Percentiles rank a stretch among this genome's conserved stretches.
Evolutionary conservation across 805 yeast species (phyloP).

Genomic region (Starmerella riodocensis): DNA sequence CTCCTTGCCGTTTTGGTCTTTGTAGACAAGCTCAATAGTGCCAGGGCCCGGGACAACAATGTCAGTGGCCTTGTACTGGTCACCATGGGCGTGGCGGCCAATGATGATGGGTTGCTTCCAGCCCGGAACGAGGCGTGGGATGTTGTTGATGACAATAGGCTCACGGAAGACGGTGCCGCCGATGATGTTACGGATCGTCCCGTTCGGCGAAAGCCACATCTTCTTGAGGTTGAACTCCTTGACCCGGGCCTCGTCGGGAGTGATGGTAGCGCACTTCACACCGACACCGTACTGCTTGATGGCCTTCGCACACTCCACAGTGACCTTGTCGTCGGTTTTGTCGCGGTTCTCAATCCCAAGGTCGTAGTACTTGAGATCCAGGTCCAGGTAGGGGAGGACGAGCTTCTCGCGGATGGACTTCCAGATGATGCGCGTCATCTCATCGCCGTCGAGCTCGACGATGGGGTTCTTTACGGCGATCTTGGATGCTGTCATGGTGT

Average conservation of each 20-base stretch:
- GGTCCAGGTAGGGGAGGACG: conserved; percentile 70
- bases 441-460: conserved; percentile 97
- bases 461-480: conserved; percentile 75
- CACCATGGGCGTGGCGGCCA: conserved; percentile 96
- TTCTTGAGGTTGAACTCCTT: conserved; percentile 79
- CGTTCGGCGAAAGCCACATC: conserved; percentile 97
- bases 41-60: conserved; percentile 70
- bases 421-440: conserved; percentile 96
- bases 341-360: conserved; percentile 79
- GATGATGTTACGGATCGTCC: conserved; percentile 86
- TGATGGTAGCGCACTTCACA: conserved; percentile 93
- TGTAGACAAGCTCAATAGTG: conserved; percentile 59
- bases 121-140: conserved; percentile 77
- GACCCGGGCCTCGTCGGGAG: conserved; percentile 89
- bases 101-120: conserved; percentile 95
- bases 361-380: conserved; percentile 85
- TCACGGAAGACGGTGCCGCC: conserved; percentile 97
- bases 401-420: conserved; percentile 72
- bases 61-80: conserved; percentile 91
- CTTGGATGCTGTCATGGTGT: conserved; percentile 22
- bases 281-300: conserved; percentile 82
- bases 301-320: conserved; percentile 81
- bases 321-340: conserved; percentile 74
- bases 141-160: conserved; percentile 78
- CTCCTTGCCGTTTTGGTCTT: conserved; percentile 51